These are phyloP conservation scores for Alternaria novae-zelandiae DNA, from an alignment of 2,329 filamentous ascomycete species.

Conservation along the genomic window DNA sequence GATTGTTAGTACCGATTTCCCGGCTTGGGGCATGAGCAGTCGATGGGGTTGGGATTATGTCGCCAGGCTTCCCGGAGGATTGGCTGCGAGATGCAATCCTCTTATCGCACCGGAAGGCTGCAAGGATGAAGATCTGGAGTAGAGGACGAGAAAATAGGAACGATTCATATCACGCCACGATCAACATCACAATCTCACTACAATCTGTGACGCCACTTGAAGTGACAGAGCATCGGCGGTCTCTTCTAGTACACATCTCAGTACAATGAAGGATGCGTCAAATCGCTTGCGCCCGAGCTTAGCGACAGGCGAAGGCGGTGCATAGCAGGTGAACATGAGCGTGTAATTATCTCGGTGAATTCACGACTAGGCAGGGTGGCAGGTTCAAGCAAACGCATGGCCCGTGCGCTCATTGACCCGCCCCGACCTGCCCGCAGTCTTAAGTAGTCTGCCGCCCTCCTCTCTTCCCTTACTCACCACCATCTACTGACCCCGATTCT, in stretches of 20 bases:
- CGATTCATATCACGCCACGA: not conserved
- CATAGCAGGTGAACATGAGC: not conserved
- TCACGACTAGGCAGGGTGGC: not conserved
- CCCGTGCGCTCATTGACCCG: not conserved
- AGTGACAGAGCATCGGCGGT: not conserved
- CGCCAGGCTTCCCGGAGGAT: constrained; percentile 37
- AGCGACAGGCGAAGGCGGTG: not conserved
- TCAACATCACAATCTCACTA: not conserved
- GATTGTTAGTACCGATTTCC: constrained; percentile 59
- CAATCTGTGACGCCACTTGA: not conserved
- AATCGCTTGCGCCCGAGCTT: not conserved
- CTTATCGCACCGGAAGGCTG: constrained; percentile 47
- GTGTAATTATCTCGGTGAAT: not conserved
- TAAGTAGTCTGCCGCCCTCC: not conserved
- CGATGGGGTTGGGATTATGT: constrained; percentile 58
- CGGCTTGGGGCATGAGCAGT: constrained; percentile 55
- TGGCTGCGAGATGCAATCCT: constrained; percentile 48
- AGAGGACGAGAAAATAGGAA: not conserved
- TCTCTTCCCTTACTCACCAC: not conserved
- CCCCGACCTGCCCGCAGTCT: not conserved
- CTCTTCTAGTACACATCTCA: not conserved
- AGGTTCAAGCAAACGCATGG: not conserved
- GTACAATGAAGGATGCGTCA: not conserved
- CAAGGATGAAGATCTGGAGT: constrained; percentile 33
- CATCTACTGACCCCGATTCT: not conserved